Conservation (phyloP, 1,284 basidiomycete genomes). For the Microbotryomycetes sp. region DNA sequence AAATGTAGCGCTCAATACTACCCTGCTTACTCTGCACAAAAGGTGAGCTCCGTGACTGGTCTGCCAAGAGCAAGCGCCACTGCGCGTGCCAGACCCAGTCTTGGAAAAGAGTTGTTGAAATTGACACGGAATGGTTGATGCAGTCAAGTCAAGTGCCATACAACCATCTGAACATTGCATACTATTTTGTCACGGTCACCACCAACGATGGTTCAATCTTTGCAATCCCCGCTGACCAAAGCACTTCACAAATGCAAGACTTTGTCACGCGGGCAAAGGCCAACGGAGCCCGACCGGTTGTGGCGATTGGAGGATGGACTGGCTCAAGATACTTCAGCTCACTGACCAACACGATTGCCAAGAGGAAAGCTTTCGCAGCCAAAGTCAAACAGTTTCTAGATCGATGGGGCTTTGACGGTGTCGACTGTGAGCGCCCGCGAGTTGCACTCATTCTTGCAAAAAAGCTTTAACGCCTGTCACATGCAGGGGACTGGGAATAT, state of each 20-base stretch:
- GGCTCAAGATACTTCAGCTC: conserved; percentile 1
- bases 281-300: conserved; percentile 11
- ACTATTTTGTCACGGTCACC: conserved; percentile 24
- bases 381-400: conserved; percentile 57
- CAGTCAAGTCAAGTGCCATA: background rate
- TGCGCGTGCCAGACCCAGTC: too few species aligned
- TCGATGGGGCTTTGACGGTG: conserved; percentile 65
- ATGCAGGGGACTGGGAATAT: conserved; percentile 72
- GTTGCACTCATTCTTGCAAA: background rate
- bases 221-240: conserved; percentile 11
- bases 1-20: conserved; percentile 12
- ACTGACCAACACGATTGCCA: conserved; percentile 40
- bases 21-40: conserved; percentile 16
- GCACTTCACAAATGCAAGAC: background rate
- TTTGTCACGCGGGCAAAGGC: conserved; percentile 16
- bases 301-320: conserved; percentile 22
- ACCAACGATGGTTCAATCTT: conserved; percentile 8
- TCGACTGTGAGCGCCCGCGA: conserved; percentile 53
- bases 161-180: conserved; percentile 8
- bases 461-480: background rate
- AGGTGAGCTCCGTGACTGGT: background rate
- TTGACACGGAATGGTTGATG: too few species aligned
- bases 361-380: conserved; percentile 53
- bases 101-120: too few species aligned
- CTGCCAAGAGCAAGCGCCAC: background rate